These are phyloP conservation scores for Tetracentron sinense DNA, from an alignment of 164 flowering plant species.

Conservation along the genomic window DNA sequence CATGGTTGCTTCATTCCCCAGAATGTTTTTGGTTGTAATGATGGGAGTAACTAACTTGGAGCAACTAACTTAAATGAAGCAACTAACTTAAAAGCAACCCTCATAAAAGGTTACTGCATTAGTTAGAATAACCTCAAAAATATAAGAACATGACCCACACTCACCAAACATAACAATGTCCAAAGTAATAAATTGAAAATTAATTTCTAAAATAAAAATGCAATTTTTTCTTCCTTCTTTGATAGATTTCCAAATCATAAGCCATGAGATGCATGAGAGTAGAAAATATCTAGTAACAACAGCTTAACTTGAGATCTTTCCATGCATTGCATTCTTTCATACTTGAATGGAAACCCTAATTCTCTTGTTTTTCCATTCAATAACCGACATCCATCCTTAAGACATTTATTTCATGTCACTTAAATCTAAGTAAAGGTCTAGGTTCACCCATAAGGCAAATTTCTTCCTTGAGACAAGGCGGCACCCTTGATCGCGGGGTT, in stretches of 20 bases:
- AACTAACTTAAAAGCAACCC: conserved; percentile 29
- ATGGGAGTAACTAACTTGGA: conserved; percentile 35
- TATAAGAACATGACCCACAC: conserved; percentile 14
- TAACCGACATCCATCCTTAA: not conserved
- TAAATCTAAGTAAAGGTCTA: not conserved
- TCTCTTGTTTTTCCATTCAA: not conserved
- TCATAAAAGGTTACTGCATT: conserved; percentile 21
- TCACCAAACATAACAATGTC: conserved; percentile 5
- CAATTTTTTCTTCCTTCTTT: conserved; percentile 4
- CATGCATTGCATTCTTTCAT: conserved; percentile 21
- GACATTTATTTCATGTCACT: not conserved
- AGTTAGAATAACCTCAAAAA: conserved; percentile 1
- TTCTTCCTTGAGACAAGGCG: conserved; percentile 36
- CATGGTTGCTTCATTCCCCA: conserved; percentile 7
- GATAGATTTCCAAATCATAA: not conserved
- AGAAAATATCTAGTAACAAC: not conserved
- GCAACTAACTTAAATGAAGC: conserved; percentile 21
- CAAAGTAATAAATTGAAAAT: not conserved
- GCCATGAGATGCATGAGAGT: not conserved
- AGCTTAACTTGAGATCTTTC: not conserved
- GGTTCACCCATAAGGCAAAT: conserved; percentile 50
- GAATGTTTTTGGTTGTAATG: conserved; percentile 28
- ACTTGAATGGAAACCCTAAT: conserved; percentile 1
- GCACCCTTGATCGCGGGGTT: conserved; percentile 44
- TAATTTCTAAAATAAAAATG: not conserved